A percentile compares a stretch with the other conserved stretches of the same genome.
phyloP scores from a whole-genome alignment of 2,329 filamentous ascomycete species.

The Phyllosticta citribraziliensis region DNA sequence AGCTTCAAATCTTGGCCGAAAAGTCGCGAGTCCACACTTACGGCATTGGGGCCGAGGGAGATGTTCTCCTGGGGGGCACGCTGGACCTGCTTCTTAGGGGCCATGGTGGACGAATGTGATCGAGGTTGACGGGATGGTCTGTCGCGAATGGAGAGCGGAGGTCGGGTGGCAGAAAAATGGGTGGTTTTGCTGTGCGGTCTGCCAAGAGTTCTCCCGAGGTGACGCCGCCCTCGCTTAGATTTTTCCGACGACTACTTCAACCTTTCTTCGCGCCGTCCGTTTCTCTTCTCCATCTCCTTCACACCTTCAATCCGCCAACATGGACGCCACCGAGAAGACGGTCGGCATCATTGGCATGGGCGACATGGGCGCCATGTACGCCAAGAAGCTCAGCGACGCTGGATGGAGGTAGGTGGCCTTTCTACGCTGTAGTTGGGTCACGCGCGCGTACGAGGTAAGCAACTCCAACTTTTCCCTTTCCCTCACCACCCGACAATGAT shows the following conservation, averaged over 20 bases:
- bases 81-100: constrained; percentile 75
- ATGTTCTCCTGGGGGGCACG: constrained; percentile 89
- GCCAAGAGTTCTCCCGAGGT: constrained; percentile 9
- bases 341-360: constrained; percentile 98
- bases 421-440: constrained; percentile 19
- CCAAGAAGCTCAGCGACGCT: constrained; percentile 73
- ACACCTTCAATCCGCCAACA: constrained; percentile 1
- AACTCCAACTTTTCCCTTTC: constrained; percentile 9
- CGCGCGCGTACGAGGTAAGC: constrained; percentile 26
- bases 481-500: constrained; percentile 55
- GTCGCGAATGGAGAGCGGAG: constrained; percentile 1
- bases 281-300: constrained; percentile 2
- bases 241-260: constrained; percentile 1
- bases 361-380: constrained; percentile 99
- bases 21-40: not conserved
- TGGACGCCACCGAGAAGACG: constrained; percentile 37
- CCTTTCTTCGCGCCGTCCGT: not conserved
- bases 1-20: not conserved
- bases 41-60: constrained; percentile 76
- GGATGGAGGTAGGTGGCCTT: constrained; percentile 77
- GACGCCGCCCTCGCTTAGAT: constrained; percentile 1
- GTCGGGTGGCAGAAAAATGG: not conserved
- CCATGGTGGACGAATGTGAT: constrained; percentile 53
- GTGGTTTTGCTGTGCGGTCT: constrained; percentile 7
- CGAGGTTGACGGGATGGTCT: constrained; percentile 29